Percentiles rank a stretch among this genome's conserved stretches.
These are phyloP conservation scores for Ophiostoma novo-ulmi DNA, from an alignment of 2,329 filamentous ascomycete genomes.

Conservation along the genomic window DNA sequence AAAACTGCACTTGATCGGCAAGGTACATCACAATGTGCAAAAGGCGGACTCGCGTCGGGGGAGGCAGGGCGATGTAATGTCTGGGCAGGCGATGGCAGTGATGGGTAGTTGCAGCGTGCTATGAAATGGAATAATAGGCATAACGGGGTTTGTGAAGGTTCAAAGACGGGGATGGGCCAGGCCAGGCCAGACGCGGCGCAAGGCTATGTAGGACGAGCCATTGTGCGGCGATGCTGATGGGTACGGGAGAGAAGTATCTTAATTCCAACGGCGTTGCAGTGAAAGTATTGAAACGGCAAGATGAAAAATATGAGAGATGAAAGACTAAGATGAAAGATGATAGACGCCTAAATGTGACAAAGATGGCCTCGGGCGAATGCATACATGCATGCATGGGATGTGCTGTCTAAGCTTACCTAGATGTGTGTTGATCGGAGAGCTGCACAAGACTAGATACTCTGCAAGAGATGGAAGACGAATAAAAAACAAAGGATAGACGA, in stretches of 20 bases:
- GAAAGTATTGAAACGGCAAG: neutral
- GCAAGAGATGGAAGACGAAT: neutral
- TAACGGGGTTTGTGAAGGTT: neutral
- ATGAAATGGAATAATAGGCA: too few species aligned
- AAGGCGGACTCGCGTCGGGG: neutral
- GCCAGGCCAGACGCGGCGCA: neutral
- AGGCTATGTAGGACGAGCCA: neutral
- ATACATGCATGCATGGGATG: neutral
- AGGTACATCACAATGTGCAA: slow-evolving; percentile 2
- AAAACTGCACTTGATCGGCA: neutral
- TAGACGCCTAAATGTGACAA: neutral
- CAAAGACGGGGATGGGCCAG: neutral
- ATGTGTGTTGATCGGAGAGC: neutral
- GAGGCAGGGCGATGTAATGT: neutral
- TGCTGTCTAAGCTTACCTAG: neutral
- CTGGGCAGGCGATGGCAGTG: neutral
- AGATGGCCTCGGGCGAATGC: neutral
- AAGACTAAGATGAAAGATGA: neutral
- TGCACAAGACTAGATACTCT: neutral
- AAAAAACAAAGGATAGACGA: neutral
- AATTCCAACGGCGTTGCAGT: neutral
- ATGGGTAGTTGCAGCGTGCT: too few species aligned
- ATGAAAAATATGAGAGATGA: neutral
- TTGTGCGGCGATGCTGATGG: neutral
- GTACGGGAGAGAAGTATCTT: neutral